phyloP scores from a whole-genome alignment of 768 basidiomycete species.

The Favolaschia claudopus region DNA sequence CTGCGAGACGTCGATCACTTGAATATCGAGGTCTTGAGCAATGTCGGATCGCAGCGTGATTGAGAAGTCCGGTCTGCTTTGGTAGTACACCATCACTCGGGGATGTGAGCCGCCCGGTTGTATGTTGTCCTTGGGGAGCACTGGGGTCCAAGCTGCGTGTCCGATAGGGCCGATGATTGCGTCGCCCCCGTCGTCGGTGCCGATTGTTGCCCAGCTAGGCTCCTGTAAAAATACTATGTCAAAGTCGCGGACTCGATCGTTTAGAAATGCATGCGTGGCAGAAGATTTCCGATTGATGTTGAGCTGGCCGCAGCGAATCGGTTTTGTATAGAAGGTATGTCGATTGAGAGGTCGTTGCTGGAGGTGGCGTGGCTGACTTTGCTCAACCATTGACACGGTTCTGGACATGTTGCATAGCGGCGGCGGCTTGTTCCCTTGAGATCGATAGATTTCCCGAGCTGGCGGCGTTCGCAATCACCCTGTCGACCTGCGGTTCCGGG shows the following conservation, averaged over 20 bases:
- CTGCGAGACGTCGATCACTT: constrained; percentile 32
- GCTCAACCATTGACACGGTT: too few relatives aligned
- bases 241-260: constrained; percentile 22
- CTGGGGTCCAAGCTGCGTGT: too few relatives aligned
- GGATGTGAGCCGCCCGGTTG: neutral
- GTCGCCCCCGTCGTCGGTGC: constrained; percentile 3
- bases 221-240: constrained; percentile 35
- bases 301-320: neutral
- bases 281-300: neutral
- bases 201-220: constrained; percentile 32
- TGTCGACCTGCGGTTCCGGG: too few relatives aligned
- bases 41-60: constrained; percentile 34
- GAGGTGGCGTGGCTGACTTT: too few relatives aligned
- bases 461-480: too few relatives aligned
- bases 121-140: neutral
- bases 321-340: neutral
- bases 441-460: too few relatives aligned
- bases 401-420: too few relatives aligned
- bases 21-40: constrained; percentile 29
- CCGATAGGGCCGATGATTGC: constrained; percentile 25
- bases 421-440: too few relatives aligned
- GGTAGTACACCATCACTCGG: constrained; percentile 27
- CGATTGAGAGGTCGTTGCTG: too few relatives aligned
- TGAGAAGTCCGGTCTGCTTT: constrained; percentile 23
- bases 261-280: neutral